These are phyloP conservation scores for Nannochloropsis granulata DNA, from an alignment of 108 stramenopile genomes.

Conservation along the genomic window DNA sequence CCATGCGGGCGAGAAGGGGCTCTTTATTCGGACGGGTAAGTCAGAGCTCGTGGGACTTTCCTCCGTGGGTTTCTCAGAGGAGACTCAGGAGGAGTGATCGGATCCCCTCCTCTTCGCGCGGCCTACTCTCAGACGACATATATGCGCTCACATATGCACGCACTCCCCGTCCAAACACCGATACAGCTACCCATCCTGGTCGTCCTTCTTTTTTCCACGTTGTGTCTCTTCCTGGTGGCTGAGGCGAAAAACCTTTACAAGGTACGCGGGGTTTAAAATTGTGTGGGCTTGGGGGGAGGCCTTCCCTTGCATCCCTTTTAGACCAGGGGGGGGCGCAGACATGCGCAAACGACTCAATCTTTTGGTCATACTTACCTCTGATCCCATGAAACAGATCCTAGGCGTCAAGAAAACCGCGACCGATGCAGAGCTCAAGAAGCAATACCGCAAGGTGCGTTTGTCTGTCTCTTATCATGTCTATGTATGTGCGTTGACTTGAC, in stretches of 20 bases:
- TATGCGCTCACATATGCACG: too few species aligned
- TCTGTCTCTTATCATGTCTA: not conserved
- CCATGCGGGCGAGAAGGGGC: too few species aligned
- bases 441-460: not conserved
- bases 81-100: too few species aligned
- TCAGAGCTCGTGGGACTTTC: too few species aligned
- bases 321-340: too few species aligned
- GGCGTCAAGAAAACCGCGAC: not conserved
- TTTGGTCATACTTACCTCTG: not conserved
- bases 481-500: not conserved
- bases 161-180: too few species aligned
- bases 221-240: not conserved
- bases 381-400: not conserved
- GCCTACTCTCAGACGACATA: too few species aligned
- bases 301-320: too few species aligned
- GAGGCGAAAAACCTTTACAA: not conserved
- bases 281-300: not conserved
- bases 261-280: not conserved
- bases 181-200: not conserved
- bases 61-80: too few species aligned
- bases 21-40: too few species aligned
- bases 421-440: not conserved
- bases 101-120: too few species aligned
- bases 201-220: not conserved
- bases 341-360: not conserved